Evolutionary conservation across 805 yeast genomes (phyloP), one percentile per base, ranked within the genome.

Genomic region (Cephaloascus fragrans): DNA sequence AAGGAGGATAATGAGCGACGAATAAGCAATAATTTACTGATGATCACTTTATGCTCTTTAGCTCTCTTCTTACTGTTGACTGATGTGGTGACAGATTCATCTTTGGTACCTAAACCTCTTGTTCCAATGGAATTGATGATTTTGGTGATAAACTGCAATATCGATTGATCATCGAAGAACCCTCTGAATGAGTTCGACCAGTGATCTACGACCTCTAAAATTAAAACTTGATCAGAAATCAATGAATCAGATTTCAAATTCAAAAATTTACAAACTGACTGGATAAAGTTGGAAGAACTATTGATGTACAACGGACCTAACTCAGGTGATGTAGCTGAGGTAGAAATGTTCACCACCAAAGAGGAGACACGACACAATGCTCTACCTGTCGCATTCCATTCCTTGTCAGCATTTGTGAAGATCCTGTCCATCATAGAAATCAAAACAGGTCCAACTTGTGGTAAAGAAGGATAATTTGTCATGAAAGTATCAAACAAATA

Each of bases 341-440:
- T 51, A 2, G 75, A 56, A 4, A 72, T 41, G 42, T 68, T 69
- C 38, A 80, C 51, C 33, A 82, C 49, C 36, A 77, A 59, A 3
- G 76, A 66, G 16, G 76, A 66, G 8, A 75, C 66, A 37, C 88
- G 70, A 47, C 86, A 80, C 32, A 78, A 57, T 0, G 84, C 74
- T 50, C 86, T 66, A 3, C 84, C 79, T 35, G 74, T 64, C 29
- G 76, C 67, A 52, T 65, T 75, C 87, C 88, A 80, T 36, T 67
- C 73, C 2, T 64, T 56, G 32, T 64, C 66, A 14, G 77, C 78
- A 29, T 66, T 64, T 10, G 61, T 50, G 46, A 78, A 75, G 36
- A 71, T 59, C 9, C 57, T 60, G 2, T 75, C 57, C 51, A 77
- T 62, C 44, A 67, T 61, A 18, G 61, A 51, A 31, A 80, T 49